phyloP scores from a whole-genome alignment of 495 filamentous ascomycete species.

The Neurospora sp. region DNA sequence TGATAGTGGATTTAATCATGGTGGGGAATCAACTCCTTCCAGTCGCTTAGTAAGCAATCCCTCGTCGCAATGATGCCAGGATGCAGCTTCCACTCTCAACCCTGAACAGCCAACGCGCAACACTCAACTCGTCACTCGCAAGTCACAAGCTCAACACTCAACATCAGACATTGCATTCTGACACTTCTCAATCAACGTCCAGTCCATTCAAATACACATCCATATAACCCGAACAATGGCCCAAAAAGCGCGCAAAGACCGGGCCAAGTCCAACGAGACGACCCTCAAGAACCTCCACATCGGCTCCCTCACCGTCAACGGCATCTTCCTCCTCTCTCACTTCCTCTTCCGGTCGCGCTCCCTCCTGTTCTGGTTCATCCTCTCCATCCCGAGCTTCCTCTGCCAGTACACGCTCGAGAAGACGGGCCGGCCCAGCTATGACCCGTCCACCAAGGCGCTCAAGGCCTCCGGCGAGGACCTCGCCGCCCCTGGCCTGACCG shows the following conservation, averaged over 20 bases:
- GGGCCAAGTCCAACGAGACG: constrained; percentile 67
- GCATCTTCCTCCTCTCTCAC: constrained; percentile 60
- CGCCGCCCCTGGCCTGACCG: constrained; percentile 77
- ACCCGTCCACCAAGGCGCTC: constrained; percentile 51
- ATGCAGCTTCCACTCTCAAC: too few relatives aligned
- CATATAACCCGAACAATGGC: constrained; percentile 31
- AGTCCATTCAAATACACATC: too few relatives aligned
- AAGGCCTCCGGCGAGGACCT: constrained; percentile 78
- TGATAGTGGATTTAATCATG: too few relatives aligned
- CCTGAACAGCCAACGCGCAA: too few relatives aligned
- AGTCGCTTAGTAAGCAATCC: too few relatives aligned
- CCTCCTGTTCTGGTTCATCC: constrained; percentile 56
- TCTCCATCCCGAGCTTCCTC: constrained; percentile 61
- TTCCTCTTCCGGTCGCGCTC: constrained; percentile 59
- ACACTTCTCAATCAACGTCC: too few relatives aligned
- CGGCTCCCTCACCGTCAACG: constrained; percentile 58
- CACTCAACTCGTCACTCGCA: too few relatives aligned
- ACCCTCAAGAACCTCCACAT: constrained; percentile 71
- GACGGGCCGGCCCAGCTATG: constrained; percentile 67
- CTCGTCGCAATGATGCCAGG: not conserved
- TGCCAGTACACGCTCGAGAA: constrained; percentile 80
- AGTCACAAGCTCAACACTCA: too few relatives aligned
- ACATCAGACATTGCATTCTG: too few relatives aligned
- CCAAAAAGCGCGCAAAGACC: constrained; percentile 92
- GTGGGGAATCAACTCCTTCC: too few relatives aligned